Evolutionary conservation across 805 yeast genomes (phyloP).

Genomic region (Metschnikowia peoriensis): DNA sequence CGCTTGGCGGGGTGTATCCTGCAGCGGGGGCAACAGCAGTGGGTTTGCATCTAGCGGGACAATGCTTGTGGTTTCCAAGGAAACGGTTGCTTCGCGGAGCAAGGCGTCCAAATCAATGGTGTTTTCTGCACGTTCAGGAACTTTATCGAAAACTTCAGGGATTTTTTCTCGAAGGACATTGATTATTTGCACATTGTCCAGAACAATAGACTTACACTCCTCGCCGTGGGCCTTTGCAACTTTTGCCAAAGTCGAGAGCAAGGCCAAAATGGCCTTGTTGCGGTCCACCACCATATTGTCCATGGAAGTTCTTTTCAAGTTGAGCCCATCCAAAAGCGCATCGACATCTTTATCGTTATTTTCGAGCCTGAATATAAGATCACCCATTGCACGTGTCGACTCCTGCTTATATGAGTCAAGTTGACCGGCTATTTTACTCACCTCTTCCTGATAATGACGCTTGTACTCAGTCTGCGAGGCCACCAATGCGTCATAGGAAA

Average conservation of each 20-base stretch:
- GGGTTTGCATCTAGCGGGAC: slow-evolving; percentile 3
- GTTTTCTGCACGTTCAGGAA: slow-evolving; percentile 26
- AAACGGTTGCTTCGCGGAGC: slow-evolving; percentile 32
- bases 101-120: slow-evolving; percentile 36
- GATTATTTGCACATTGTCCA: slow-evolving; percentile 47
- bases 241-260: slow-evolving; percentile 43
- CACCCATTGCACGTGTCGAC: slow-evolving; percentile 32
- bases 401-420: slow-evolving; percentile 38
- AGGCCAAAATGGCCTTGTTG: slow-evolving; percentile 43
- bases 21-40: not conserved
- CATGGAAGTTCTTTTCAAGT: slow-evolving; percentile 46
- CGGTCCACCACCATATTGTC: slow-evolving; percentile 49
- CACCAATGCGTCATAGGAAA: slow-evolving; percentile 57
- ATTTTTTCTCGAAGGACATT: slow-evolving; percentile 34
- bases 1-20: slow-evolving; percentile 5
- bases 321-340: slow-evolving; percentile 47
- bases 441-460: slow-evolving; percentile 44
- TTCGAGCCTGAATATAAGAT: slow-evolving; percentile 36
- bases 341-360: slow-evolving; percentile 50
- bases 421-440: slow-evolving; percentile 35
- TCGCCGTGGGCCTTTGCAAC: slow-evolving; percentile 49
- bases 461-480: slow-evolving; percentile 53
- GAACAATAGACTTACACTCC: slow-evolving; percentile 44
- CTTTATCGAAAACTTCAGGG: slow-evolving; percentile 34
- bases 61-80: slow-evolving; percentile 19